Conservation (phyloP, 495 filamentous ascomycete species). For the Annulohypoxylon bovei region DNA sequence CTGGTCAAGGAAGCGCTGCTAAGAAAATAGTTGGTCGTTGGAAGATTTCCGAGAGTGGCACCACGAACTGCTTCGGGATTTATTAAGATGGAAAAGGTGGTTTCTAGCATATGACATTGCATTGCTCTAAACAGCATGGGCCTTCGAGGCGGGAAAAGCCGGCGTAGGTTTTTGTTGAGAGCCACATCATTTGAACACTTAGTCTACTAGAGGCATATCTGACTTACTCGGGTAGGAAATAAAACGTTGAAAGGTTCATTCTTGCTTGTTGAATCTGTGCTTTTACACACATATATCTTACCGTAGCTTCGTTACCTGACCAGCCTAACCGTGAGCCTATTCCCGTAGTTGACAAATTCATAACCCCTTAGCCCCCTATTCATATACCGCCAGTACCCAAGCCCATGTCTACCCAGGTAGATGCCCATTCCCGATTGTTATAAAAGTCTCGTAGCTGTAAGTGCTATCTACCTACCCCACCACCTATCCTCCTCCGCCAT, state of each 20-base stretch:
- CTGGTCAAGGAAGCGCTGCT: not conserved
- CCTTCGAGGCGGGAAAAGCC: not conserved
- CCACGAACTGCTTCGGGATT: not conserved
- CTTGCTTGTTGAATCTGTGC: not conserved
- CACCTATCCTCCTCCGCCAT: constrained; percentile 21
- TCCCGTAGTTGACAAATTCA: constrained; percentile 2
- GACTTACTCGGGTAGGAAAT: constrained; percentile 5
- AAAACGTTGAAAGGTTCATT: constrained; percentile 3
- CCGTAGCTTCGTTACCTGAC: not conserved
- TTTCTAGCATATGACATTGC: not conserved
- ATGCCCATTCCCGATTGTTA: not conserved
- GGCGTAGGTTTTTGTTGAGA: not conserved
- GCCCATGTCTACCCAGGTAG: not conserved
- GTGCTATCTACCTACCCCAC: not conserved
- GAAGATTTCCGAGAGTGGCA: not conserved
- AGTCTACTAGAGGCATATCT: not conserved
- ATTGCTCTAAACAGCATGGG: not conserved
- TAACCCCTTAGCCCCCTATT: not conserved
- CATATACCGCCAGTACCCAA: not conserved
- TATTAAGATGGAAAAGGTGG: not conserved
- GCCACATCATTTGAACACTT: not conserved
- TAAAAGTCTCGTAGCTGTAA: not conserved
- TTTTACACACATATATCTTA: not conserved
- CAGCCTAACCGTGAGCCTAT: not conserved
- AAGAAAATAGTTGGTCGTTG: not conserved